Evolutionary conservation across 768 basidiomycete species (phyloP), one percentile per base, ranked within the genome.

Genomic region (Podaxis sp.): DNA sequence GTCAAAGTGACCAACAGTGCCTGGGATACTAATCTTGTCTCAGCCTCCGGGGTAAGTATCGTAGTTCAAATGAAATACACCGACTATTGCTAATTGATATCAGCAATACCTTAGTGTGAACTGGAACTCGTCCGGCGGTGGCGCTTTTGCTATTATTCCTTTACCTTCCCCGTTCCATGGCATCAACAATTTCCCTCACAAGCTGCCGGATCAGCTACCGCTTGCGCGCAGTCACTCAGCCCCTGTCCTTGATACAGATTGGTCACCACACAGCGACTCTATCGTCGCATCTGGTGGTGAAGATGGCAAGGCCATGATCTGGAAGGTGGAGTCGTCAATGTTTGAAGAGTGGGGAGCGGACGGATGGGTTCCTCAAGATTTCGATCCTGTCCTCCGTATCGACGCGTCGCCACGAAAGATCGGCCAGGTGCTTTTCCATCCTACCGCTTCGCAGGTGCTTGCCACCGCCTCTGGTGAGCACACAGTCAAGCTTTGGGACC

Each of bases 11-110:
- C 92, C 54, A 89, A 86, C 74, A 93, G 87, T 67, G 95, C 96
- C 8, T 98, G 94, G 94, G 96, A 98, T 74, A 98, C 96, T 49
- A 96, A 98, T 73, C 77, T 98, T 64, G 80, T 97, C 66, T 82
- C 91, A 64, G 91, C 93, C 11, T 94, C 93, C 66, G 88, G 82
- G 49, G 91, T 94, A 72, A 72, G 86, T 74, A 57, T 19, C 17
- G 19, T 66, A n/a, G 57, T 24, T 50, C 25, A 11, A 12, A 27
- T 25, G 11, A 43, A 43, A 43, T 15, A 3, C 8, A 4, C 13
- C 13, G 59, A 56, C 61, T 58, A 57, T 6, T 60, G 15, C 59
- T 41, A 25, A 64, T 19, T 61, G 27, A 50, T 64, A 50, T 36
- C 57, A 91, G 85, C 82, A 85, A 77, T 98, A 96, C 75, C 79